Base-by-base conservation (phyloP, 2,329 filamentous ascomycete species). In the Alternaria incomplexa region DNA sequence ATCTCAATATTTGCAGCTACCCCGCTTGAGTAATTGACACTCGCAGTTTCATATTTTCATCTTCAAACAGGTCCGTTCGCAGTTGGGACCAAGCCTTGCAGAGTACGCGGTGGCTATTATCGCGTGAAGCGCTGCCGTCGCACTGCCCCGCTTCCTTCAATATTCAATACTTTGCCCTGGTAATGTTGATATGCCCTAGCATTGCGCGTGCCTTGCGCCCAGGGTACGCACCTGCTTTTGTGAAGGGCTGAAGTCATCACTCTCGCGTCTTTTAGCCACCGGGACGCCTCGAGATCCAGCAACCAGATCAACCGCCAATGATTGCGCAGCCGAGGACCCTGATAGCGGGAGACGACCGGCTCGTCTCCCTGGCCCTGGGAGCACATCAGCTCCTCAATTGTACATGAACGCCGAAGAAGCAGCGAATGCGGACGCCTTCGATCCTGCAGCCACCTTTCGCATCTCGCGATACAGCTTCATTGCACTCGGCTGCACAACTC, bases 331-430 rank as follows among this genome's bases (percentile, higher is more conserved):
- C 46, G 53, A 56, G 30, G 45, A 64, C 63, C 68, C 66, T 69
- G 57, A 46, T 56, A 25, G 48, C 44, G 61, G 68, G 66, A 70
- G 66, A 69, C 66, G 68, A 69, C 48, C 58, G 52, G 58, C 30
- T 70, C 68, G 68, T 70, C 68, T 70, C 68, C 68, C 51, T 46
- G 32, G 43, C 25, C 47, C 50, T 67, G 68, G 68, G 68, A 63
- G 63, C 65, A 58, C 55, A 52, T 57, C 32, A 28, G 56, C 43
- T 61, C 48, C 26, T 44, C 48, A 30, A 53, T 64, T 32, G 52
- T 53, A 50, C 59, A 54, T 45, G 56, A 59, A 40, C 50, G 43
- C 43, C 48, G 40, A 62, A 26, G 40, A 51, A 51, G 53, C 44
- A 58, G 64, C 58, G 53, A 50, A 26, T 20, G 46, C 25, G 52